Conservation (phyloP, 345 rosid species). For the Lagerstroemia speciosa region DNA sequence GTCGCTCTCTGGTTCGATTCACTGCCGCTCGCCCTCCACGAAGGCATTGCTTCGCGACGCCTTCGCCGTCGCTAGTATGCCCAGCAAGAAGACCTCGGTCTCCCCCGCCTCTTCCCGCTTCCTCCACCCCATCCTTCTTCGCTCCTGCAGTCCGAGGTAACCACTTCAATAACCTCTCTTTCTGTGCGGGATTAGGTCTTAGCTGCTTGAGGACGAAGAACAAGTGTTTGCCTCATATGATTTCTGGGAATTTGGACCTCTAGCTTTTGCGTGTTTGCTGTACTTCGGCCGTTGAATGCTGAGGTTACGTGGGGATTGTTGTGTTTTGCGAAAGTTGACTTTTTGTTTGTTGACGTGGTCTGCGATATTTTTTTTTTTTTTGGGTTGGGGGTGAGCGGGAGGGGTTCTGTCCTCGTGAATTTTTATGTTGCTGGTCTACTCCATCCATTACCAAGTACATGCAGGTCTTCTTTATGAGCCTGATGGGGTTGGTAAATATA, state of each 20-base stretch:
- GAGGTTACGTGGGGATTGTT: neutral
- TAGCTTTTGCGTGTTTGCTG: too few species aligned
- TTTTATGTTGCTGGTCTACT: too few species aligned
- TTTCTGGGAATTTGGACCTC: too few species aligned
- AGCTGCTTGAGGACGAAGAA: neutral
- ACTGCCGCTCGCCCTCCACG: constrained; percentile 10
- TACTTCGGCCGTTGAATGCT: neutral
- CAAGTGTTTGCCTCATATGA: neutral
- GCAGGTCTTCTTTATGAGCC: too few species aligned
- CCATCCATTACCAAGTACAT: too few species aligned
- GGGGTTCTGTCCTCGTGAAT: too few species aligned
- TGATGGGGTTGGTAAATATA: neutral
- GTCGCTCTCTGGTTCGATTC: constrained; percentile 23
- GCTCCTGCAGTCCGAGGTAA: constrained; percentile 6
- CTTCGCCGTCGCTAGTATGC: neutral
- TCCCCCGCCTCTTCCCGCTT: constrained; percentile 3
- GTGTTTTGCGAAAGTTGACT: neutral
- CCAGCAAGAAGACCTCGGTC: constrained; percentile 2
- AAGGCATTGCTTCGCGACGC: constrained; percentile 10
- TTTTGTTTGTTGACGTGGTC: neutral
- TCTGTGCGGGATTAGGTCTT: neutral
- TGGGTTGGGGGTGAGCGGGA: too few species aligned
- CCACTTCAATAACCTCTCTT: neutral
- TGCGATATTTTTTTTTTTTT: neutral
- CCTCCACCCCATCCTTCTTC: neutral